Conservation (phyloP, 78 protist genomes). For the Monocercomonoides exilis region DNA sequence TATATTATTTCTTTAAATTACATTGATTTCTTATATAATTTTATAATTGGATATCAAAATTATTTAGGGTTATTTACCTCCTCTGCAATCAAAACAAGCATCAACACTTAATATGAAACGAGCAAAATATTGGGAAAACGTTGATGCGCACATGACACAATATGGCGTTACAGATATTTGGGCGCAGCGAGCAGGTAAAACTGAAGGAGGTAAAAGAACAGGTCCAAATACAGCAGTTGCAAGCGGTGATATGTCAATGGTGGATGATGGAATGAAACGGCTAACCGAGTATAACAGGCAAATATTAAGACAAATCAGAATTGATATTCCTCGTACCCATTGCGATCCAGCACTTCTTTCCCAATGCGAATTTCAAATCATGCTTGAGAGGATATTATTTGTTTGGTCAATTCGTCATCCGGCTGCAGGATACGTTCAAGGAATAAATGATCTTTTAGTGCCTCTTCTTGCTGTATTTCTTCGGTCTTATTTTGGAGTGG, state of each 20-base stretch:
- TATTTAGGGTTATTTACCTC: background rate
- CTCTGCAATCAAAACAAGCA: background rate
- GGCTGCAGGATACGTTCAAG: conserved; percentile 91
- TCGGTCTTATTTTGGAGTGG: background rate
- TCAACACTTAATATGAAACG: background rate
- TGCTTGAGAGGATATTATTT: conserved; percentile 72
- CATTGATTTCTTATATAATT: background rate
- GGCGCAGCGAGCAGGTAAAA: background rate
- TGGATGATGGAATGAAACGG: background rate
- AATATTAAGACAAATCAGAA: conserved; percentile 49
- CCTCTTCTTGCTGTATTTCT: conserved; percentile 69
- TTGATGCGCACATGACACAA: background rate
- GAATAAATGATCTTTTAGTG: conserved; percentile 81
- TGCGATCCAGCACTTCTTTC: conserved; percentile 30
- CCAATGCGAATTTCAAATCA: background rate
- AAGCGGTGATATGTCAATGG: background rate
- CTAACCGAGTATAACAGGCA: background rate
- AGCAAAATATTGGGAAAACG: background rate
- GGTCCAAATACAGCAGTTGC: background rate
- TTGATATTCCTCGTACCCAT: conserved; percentile 79
- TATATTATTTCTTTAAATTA: background rate
- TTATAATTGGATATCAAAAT: background rate
- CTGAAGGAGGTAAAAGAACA: background rate
- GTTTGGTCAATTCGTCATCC: conserved; percentile 90
- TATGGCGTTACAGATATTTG: background rate